A percentile compares a stretch with the other conserved stretches of the same genome.
These are phyloP conservation scores for Nicotiana benthamiana DNA, from an alignment of 257 asterid species.

Conservation along the genomic window DNA sequence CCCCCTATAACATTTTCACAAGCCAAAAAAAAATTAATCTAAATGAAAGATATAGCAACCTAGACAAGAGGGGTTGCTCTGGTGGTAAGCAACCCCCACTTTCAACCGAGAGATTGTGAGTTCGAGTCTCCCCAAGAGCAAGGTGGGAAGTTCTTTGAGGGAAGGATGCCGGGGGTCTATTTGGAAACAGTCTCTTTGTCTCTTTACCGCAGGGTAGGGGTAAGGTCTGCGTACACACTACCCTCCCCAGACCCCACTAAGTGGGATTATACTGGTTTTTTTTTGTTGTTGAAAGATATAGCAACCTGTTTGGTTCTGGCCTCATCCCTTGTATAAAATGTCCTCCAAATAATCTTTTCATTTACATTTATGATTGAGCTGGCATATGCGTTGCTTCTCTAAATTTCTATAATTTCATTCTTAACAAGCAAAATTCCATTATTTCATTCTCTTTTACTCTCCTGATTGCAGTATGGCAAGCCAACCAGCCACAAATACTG, in stretches of 20 bases:
- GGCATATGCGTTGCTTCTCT: neutral
- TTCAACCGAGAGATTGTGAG: too few relatives aligned
- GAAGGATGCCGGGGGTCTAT: too few relatives aligned
- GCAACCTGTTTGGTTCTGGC: neutral
- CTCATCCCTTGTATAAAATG: neutral
- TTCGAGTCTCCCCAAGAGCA: too few relatives aligned
- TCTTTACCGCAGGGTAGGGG: too few relatives aligned
- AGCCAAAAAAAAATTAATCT: neutral
- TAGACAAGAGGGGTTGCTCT: too few relatives aligned
- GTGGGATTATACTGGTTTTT: too few relatives aligned
- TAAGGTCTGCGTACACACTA: too few relatives aligned
- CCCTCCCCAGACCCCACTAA: too few relatives aligned
- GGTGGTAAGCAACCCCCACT: too few relatives aligned
- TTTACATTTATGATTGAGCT: neutral
- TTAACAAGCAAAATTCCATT: neutral
- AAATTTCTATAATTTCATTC: neutral
- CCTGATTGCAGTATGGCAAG: constrained; percentile 38
- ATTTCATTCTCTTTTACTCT: neutral
- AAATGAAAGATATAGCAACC: neutral
- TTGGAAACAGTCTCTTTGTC: too few relatives aligned
- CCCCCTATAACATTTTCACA: neutral
- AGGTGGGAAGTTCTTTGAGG: too few relatives aligned
- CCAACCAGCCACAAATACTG: constrained; percentile 33
- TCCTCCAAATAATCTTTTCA: neutral
- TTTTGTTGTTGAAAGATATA: too few relatives aligned